These are phyloP conservation scores for Pelargonium citronellum DNA, from an alignment of 441 rosid species.

Conservation along the genomic window DNA sequence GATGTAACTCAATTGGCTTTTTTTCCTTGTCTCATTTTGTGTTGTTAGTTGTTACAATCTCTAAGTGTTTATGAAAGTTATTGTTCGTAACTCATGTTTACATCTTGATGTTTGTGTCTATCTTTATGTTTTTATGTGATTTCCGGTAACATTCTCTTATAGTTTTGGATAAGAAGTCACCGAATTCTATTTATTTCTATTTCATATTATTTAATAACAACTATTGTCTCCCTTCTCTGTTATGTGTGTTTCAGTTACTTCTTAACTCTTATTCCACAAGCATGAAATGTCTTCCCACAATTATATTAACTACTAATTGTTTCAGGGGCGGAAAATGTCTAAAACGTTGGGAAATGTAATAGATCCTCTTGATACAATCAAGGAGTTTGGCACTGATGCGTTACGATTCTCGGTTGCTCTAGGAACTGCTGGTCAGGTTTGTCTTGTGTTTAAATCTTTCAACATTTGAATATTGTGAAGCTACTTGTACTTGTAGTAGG, in stretches of 20 bases:
- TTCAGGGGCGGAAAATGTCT: slow-evolving; percentile 96
- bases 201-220: background rate
- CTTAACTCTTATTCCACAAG: slow-evolving; percentile 1
- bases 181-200: no score
- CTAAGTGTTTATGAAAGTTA: background rate
- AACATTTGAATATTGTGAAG: background rate
- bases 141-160: no score
- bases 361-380: slow-evolving; percentile 89
- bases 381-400: slow-evolving; percentile 94
- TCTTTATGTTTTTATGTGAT: background rate
- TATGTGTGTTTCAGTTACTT: background rate
- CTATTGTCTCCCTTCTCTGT: background rate
- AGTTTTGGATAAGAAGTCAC: no score
- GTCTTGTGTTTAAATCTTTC: slow-evolving; percentile 23
- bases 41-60: background rate
- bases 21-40: background rate
- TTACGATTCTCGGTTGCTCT: slow-evolving; percentile 80
- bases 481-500: slow-evolving; percentile 13
- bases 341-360: slow-evolving; percentile 84
- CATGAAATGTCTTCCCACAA: background rate
- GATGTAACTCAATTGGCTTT: slow-evolving; percentile 2
- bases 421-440: slow-evolving; percentile 99
- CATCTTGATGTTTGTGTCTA: background rate
- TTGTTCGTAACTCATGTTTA: background rate
- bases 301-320: slow-evolving; percentile 8